Evolutionary conservation across 345 rosid genomes (phyloP), one percentile per base, ranked within the genome.

Genomic region (Geranium rotundifolium): DNA sequence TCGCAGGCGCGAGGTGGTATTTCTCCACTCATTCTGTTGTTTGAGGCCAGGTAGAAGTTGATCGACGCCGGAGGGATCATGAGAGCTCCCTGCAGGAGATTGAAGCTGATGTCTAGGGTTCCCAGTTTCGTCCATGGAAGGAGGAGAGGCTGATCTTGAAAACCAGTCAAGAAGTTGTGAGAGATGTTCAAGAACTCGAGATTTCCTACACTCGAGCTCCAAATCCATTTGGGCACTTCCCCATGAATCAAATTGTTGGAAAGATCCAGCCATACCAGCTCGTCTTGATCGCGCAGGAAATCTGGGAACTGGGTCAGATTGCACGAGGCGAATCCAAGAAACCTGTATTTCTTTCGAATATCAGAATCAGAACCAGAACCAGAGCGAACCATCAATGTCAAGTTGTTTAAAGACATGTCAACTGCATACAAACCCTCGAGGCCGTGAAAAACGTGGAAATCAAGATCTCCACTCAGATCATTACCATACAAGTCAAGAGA

Each of bases 191-290:
- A 12, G 37, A 2, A 0, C 0, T 0, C 0, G 0, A 71, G 58
- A n/a, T 6, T 7, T 19, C 55, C n/a, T 17, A 0, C 7, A 3
- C 60, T 63, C 7, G 27, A 15, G 10, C 61, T 58, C 54, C 67
- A 1, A 1, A 72, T 8, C 75, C 77, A 76, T n/a, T 61, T 50
- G 0, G 75, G 75, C 8, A 76, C 34, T 17, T 50, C 39, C 16
- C 77, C 77, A 0, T 19, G n/a, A 19, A 76, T 41, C 29, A 71
- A 67, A 46, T 71, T 71, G 1, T 12, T 1, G 39, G 64, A 60
- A 19, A 75, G 68, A 7, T 55, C 61, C 7, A 75, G n/a, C 14
- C 2, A 12, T 0, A 0, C 0, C 58, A 68, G 27, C 3, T 55
- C 5, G 13, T 65, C n/a, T 56, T 71, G 72, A 3, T 29, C 1